Evolutionary conservation across 2,329 filamentous ascomycete genomes (phyloP).

Genomic region (Colletotrichum cuscutae): DNA sequence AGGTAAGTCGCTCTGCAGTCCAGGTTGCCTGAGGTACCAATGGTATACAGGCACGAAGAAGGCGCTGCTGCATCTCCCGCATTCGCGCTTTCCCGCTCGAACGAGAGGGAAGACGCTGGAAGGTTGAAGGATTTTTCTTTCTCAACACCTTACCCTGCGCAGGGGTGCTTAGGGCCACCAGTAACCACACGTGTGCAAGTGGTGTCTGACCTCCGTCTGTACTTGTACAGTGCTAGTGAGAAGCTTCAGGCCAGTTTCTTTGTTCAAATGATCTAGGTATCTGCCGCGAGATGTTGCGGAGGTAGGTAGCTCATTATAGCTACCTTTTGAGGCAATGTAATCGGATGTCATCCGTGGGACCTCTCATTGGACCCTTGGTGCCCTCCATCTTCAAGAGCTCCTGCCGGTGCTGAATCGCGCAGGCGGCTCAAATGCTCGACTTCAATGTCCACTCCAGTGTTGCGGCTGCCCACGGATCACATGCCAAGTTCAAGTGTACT

Average conservation of each 20-base stretch:
- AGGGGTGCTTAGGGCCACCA: constrained; percentile 15
- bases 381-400: neutral
- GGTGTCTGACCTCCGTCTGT: constrained; percentile 7
- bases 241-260: neutral
- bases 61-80: neutral
- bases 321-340: neutral
- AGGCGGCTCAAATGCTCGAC: neutral
- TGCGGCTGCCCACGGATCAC: neutral
- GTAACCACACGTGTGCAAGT: neutral
- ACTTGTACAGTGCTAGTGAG: constrained; percentile 11
- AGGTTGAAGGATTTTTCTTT: constrained; percentile 21
- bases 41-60: neutral
- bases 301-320: too few species aligned
- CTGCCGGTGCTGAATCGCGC: neutral
- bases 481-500: neutral
- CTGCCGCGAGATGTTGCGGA: too few species aligned
- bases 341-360: neutral
- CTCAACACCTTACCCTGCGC: neutral
- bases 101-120: constrained; percentile 25
- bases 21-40: neutral
- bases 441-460: neutral
- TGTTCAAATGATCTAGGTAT: neutral
- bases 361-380: neutral
- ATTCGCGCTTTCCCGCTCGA: neutral
- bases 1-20: constrained; percentile 8